Conservation (phyloP, 1,139 yeast species). For the Suhomyces bokatorum region DNA sequence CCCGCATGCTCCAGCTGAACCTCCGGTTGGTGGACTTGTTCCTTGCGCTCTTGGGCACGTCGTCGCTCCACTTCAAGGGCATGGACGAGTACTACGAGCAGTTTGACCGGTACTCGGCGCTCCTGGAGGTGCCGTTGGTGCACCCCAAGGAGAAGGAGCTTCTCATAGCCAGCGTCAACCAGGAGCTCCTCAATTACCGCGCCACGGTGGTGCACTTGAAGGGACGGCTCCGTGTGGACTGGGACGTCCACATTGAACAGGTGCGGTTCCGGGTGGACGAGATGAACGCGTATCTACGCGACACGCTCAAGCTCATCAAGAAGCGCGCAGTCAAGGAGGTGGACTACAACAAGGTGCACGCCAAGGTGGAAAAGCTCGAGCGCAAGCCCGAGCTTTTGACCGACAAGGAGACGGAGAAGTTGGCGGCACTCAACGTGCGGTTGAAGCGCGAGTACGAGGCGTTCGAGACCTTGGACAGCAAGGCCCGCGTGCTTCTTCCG, state of each 20-base stretch:
- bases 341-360: constrained; percentile 40
- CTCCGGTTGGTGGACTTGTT: constrained; percentile 34
- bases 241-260: constrained; percentile 33
- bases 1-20: constrained; percentile 35
- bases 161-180: constrained; percentile 31
- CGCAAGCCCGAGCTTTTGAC: constrained; percentile 37
- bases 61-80: constrained; percentile 45
- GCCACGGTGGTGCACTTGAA: constrained; percentile 32
- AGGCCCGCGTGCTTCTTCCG: constrained; percentile 45
- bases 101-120: constrained; percentile 34
- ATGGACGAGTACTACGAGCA: constrained; percentile 42
- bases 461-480: constrained; percentile 40
- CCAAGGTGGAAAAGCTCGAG: constrained; percentile 43
- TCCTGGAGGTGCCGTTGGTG: constrained; percentile 33
- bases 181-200: constrained; percentile 34
- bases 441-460: constrained; percentile 31
- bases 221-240: constrained; percentile 31
- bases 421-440: constrained; percentile 32
- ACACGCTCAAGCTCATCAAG: constrained; percentile 40
- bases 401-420: constrained; percentile 40
- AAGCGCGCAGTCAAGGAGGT: constrained; percentile 42
- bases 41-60: constrained; percentile 35
- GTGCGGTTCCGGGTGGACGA: constrained; percentile 36
- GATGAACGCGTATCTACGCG: constrained; percentile 41
- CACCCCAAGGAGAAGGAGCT: constrained; percentile 43